Conservation (phyloP, 2,329 filamentous ascomycete genomes). For the Pestalotiopsis sp. region DNA sequence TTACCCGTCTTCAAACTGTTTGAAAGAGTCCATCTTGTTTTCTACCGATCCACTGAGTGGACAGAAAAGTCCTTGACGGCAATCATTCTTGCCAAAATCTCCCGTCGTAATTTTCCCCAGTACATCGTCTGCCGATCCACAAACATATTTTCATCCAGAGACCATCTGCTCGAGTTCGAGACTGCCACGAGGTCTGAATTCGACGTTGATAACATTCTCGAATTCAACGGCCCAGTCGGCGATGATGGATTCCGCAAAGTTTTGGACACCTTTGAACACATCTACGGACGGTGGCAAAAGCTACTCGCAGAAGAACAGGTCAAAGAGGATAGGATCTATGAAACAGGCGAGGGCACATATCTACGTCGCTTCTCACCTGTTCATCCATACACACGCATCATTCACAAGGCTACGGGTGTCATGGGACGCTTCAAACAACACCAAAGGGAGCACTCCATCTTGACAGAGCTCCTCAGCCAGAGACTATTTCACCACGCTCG, state of each 20-base stretch:
- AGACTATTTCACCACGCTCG: conserved; percentile 82
- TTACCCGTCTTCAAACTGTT: conserved; percentile 76
- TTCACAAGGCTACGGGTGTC: conserved; percentile 82
- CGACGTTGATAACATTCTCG: conserved; percentile 78
- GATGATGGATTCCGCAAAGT: conserved; percentile 68
- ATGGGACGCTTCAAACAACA: conserved; percentile 84
- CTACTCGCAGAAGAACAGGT: conserved; percentile 73
- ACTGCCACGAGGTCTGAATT: conserved; percentile 80
- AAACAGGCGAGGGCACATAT: conserved; percentile 85
- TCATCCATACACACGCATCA: conserved; percentile 90
- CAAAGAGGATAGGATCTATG: conserved; percentile 77
- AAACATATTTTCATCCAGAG: conserved; percentile 82
- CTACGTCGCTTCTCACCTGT: conserved; percentile 86
- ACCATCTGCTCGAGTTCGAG: conserved; percentile 84
- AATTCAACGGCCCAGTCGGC: conserved; percentile 72
- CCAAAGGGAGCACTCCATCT: conserved; percentile 71
- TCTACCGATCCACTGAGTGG: conserved; percentile 95
- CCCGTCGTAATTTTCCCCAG: conserved; percentile 81
- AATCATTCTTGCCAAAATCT: conserved; percentile 90
- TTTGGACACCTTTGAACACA: conserved; percentile 69
- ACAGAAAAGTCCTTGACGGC: conserved; percentile 95
- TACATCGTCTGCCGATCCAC: conserved; percentile 89
- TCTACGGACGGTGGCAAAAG: conserved; percentile 79
- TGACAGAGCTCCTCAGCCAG: conserved; percentile 77
- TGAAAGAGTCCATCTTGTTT: conserved; percentile 91